Conservation (phyloP, 75 land plant genomes). For the Azolla pinnata region DNA sequence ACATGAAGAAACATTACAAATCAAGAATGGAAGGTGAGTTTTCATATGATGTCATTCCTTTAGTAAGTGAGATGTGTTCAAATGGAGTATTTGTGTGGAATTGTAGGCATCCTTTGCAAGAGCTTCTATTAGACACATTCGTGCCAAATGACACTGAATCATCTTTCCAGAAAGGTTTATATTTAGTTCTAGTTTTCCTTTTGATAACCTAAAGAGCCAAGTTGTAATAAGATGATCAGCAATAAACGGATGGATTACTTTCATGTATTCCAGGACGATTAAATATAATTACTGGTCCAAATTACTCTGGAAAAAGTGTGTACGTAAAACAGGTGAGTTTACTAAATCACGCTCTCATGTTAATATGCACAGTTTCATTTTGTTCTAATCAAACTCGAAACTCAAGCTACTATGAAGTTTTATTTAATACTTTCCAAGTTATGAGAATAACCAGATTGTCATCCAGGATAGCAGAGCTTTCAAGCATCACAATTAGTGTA, state of each 20-base stretch:
- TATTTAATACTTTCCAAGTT: no score
- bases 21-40: no score
- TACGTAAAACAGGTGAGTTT: slow-evolving; percentile 78
- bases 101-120: slow-evolving; percentile 91
- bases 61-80: no score
- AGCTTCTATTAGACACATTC: slow-evolving; percentile 82
- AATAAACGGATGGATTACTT: no score
- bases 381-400: no score
- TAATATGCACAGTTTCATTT: no score
- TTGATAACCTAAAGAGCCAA: background rate
- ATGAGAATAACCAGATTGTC: no score
- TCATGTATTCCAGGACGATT: slow-evolving; percentile 49
- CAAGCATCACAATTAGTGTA: no score
- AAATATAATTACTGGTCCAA: slow-evolving; percentile 83
- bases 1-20: no score
- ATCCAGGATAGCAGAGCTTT: no score
- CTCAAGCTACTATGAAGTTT: no score
- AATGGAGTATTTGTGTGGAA: no score
- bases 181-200: background rate
- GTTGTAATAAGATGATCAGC: background rate
- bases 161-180: slow-evolving; percentile 9
- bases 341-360: background rate
- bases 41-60: background rate
- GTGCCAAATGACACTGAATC: slow-evolving; percentile 86
- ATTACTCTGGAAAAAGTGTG: slow-evolving; percentile 96